phyloP scores from a whole-genome alignment of 2,329 filamentous ascomycete genomes.

The Paramyrothecium sp. region DNA sequence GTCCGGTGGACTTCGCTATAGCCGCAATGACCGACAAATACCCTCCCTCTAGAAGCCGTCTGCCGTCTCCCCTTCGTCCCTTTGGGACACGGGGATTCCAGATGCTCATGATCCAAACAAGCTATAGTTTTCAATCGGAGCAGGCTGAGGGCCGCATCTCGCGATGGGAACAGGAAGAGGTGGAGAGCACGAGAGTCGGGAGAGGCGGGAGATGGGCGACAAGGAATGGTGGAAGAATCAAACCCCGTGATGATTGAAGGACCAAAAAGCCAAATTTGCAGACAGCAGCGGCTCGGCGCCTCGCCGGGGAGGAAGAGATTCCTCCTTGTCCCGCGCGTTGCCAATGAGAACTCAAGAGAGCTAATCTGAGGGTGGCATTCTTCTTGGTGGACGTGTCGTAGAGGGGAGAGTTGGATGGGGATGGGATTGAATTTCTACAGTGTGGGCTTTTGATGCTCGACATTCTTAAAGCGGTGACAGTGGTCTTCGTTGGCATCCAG shows the following conservation, averaged over 20 bases:
- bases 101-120: conserved; percentile 28
- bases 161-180: not conserved
- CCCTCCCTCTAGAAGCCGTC: conserved; percentile 13
- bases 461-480: too few species aligned
- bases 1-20: conserved; percentile 11
- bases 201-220: conserved; percentile 11
- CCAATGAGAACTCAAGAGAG: conserved; percentile 54
- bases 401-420: not conserved
- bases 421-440: too few species aligned
- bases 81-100: not conserved
- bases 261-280: conserved; percentile 61
- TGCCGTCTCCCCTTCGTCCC: not conserved
- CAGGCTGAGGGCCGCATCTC: conserved; percentile 27
- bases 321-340: conserved; percentile 35
- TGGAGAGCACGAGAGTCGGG: conserved; percentile 4
- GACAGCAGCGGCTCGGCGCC: conserved; percentile 35
- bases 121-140: conserved; percentile 56
- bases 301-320: conserved; percentile 8
- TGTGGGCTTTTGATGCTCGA: too few species aligned
- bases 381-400: conserved; percentile 5
- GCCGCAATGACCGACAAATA: conserved; percentile 36
- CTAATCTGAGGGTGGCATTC: conserved; percentile 51
- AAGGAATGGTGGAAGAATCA: conserved; percentile 6
- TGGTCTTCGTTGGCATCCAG: too few species aligned
- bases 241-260: conserved; percentile 49